Evolutionary conservation across 179 eudicot species (phyloP), one percentile per base, ranked within the genome.

Genomic region (Beta lomatogona): DNA sequence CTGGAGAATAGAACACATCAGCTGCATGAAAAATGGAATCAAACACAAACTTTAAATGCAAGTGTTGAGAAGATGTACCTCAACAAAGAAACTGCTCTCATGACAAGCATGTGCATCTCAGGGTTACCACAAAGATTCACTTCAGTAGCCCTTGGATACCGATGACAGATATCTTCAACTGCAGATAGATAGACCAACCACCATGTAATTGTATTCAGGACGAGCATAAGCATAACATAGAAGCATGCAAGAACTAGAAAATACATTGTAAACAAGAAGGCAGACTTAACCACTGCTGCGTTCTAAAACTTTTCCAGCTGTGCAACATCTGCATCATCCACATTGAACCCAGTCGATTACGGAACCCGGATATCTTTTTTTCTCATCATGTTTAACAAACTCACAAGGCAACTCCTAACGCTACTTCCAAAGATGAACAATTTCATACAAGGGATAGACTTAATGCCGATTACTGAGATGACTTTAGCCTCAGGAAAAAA

Each of bases 131-230:
- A 89, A 54, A 94, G 83, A 75, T 91, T 94, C 71, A 94, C 92
- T 85, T 89, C 86, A 58, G 88, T 92, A 14, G 97, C 97, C 85
- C 92, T 96, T 59, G 98, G 98, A 83, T 94, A 96, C 1, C 98
- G 92, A 48, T 60, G 92, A 83, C 98, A 96, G 85, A 96, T 91
- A 79, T 94, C 95, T 87, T 92, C 99, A 86, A 96, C 99, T 96
- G 88, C 83, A 81, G 57, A 85, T 68, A 71, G 74, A 80, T 19
- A 76, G 81, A 59, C 46, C 75, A 77, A 76, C 3, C 25, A 55
- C 28, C 60, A 52, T 1, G 77, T 5, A n/a, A 57, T 45, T 67
- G 58, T 16, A 11, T 15, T 14, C 50, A 25, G 44, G 5, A 44
- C 50, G 44, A 77, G 53, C 46, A 63, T n/a, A 64, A 55, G 60